These are phyloP conservation scores for Phytophthora pistaciae DNA, from an alignment of 352 stramenopile species.

Conservation along the genomic window DNA sequence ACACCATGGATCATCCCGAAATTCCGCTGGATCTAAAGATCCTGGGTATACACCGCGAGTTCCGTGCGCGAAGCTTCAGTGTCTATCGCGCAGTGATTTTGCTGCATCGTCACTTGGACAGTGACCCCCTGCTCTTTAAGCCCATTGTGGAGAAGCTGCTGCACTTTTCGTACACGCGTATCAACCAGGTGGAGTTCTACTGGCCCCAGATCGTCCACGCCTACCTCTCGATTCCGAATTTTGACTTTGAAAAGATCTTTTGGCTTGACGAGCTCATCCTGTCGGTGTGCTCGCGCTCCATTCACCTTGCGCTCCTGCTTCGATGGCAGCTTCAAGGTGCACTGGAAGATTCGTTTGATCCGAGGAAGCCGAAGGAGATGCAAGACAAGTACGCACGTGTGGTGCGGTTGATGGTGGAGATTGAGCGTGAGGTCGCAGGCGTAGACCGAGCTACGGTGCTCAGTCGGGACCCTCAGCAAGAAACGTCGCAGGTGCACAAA, in stretches of 20 bases:
- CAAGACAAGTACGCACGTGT: conserved; percentile 89
- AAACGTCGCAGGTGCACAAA: conserved; percentile 47
- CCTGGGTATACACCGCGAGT: conserved; percentile 87
- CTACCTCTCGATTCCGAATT: conserved; percentile 89
- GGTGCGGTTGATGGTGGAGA: conserved; percentile 86
- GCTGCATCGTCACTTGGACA: conserved; percentile 87
- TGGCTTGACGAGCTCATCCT: conserved; percentile 90
- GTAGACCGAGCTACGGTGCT: conserved; percentile 74
- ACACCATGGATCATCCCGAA: conserved; percentile 87
- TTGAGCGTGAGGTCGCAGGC: conserved; percentile 86
- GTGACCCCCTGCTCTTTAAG: conserved; percentile 88
- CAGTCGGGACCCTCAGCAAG: conserved; percentile 51
- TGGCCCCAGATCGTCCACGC: conserved; percentile 92
- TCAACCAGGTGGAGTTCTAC: conserved; percentile 94
- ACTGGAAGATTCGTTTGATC: conserved; percentile 86
- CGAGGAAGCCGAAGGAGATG: conserved; percentile 81
- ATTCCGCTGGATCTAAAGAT: conserved; percentile 89
- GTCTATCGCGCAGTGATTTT: conserved; percentile 89
- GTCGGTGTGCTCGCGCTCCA: conserved; percentile 90
- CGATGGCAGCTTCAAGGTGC: conserved; percentile 90
- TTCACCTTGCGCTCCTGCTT: conserved; percentile 85
- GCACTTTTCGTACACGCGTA: conserved; percentile 89
- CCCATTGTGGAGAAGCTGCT: conserved; percentile 87
- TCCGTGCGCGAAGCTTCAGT: conserved; percentile 80
- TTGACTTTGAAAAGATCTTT: conserved; percentile 92